Percentiles rank a stretch among this genome's conserved stretches.
These are phyloP conservation scores for Capsicum chinense DNA, from an alignment of 257 asterid species.

Conservation along the genomic window DNA sequence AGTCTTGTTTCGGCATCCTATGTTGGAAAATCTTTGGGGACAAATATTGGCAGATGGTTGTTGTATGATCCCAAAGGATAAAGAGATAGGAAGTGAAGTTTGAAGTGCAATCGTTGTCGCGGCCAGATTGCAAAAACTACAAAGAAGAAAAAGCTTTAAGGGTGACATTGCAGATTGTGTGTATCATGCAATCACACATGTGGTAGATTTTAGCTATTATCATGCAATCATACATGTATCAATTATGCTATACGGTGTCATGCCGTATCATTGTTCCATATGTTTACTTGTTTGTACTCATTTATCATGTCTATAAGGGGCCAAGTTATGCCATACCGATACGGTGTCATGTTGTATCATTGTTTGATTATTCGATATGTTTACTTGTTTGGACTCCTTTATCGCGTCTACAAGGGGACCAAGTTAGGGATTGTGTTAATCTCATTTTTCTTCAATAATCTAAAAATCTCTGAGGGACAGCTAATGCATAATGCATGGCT, in stretches of 20 bases:
- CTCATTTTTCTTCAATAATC: too few species aligned
- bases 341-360: background rate
- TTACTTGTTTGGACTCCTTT: background rate
- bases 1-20: slow-evolving; percentile 24
- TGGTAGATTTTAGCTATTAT: background rate
- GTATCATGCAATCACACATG: background rate
- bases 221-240: background rate
- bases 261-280: background rate
- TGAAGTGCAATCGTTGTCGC: background rate
- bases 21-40: background rate
- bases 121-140: background rate
- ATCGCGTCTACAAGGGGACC: background rate
- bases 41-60: background rate
- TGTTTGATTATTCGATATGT: background rate
- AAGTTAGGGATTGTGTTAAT: too few species aligned
- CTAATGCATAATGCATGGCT: background rate
- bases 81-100: slow-evolving; percentile 22
- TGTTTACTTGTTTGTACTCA: background rate
- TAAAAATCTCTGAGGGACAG: background rate
- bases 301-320: background rate
- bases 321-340: background rate
- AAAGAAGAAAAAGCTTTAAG: background rate
- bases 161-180: background rate
- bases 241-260: background rate
- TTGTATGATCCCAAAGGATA: slow-evolving; percentile 25